These are phyloP conservation scores for Colletotrichum filicis DNA, from an alignment of 2,329 filamentous ascomycete species.

Conservation along the genomic window DNA sequence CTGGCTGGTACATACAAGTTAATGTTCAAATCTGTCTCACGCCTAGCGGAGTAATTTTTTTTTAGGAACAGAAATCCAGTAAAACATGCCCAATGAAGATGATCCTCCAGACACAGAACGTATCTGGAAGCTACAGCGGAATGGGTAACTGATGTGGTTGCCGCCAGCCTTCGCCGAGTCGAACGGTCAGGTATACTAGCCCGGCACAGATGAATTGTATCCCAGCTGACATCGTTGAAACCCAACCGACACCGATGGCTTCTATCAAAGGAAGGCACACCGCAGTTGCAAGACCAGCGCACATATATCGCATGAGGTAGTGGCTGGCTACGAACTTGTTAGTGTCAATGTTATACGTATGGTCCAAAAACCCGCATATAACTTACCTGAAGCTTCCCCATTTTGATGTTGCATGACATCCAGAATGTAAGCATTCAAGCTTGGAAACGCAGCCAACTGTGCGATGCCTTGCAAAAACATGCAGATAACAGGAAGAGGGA, in stretches of 20 bases:
- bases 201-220: conserved; percentile 4
- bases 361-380: neutral
- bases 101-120: neutral
- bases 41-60: too few species aligned
- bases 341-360: too few species aligned
- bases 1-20: too few species aligned
- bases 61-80: accelerated
- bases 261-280: conserved; percentile 79
- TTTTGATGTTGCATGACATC: conserved; percentile 75
- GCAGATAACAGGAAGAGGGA: conserved; percentile 73
- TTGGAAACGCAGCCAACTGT: conserved; percentile 81
- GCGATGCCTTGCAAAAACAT: conserved; percentile 81
- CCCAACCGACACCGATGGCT: conserved; percentile 82
- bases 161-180: neutral
- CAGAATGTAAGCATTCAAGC: conserved; percentile 82
- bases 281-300: conserved; percentile 77
- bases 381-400: neutral
- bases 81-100: neutral
- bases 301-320: conserved; percentile 81
- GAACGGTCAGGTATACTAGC: neutral
- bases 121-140: neutral
- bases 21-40: too few species aligned
- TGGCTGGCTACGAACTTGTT: conserved; percentile 74
- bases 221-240: conserved; percentile 69
- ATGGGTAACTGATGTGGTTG: neutral